Evolutionary conservation across 768 basidiomycete species (phyloP), one percentile per base, ranked within the genome.

Genomic region (Trametes cingulata): DNA sequence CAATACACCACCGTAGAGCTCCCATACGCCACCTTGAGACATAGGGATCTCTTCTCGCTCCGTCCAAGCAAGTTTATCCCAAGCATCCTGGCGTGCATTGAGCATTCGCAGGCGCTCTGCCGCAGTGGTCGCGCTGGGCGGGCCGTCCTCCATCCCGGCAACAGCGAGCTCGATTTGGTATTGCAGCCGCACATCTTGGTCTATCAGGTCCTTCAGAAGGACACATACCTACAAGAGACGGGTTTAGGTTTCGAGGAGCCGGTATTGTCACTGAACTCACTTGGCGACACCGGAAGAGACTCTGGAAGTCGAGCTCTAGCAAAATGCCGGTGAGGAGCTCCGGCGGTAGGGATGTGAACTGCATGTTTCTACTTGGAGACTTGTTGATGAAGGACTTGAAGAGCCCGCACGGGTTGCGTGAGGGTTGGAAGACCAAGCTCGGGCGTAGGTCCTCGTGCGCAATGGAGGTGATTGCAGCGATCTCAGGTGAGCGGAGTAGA

Each of bases 1-100:
- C 9, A 87, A 67, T 13, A 86, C 79, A 12, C 82, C 82, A 2
- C 85, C 85, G 59, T 76, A 85, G 0, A 87, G 75, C 63, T 87
- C 85, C 77, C 85, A 86, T 5, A 83, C 64, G 19, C 73, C 73
- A 27, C 82, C 82, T 3, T 62, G 59, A 25, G 68, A 54, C 79
- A 84, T 82, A 3, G 68, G 71, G 29, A 83, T 60, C 19, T 58
- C 47, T 35, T 63, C 46, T 9, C 58, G 45, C 5, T 56, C 22
- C 19, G 53, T 65, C 60, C 53, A 65, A 1, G 42, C 22, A 1
- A 68, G 62, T 1, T 46, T 42, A 13, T 57, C 27, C 70, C 68
- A 69, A 2, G 70, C 70, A 7, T 56, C 61, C 37, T 68, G 64
- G 29, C 65, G 67, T 15, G 50, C 46, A 27, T 69, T 71, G n/a